These are phyloP conservation scores for Podaxis sp. DNA, from an alignment of 768 basidiomycete species.

Conservation along the genomic window DNA sequence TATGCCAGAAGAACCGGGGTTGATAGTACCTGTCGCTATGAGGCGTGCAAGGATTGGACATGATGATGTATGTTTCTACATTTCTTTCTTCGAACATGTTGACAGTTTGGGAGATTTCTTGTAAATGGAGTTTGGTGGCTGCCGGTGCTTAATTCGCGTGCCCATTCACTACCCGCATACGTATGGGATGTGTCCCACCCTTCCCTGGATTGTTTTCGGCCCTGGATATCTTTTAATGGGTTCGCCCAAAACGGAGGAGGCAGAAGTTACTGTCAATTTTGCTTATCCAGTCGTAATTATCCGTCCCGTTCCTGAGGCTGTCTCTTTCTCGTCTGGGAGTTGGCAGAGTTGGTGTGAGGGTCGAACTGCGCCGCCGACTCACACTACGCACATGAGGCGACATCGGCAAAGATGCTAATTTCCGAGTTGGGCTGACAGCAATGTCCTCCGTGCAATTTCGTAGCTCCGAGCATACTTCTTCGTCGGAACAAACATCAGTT, in stretches of 20 bases:
- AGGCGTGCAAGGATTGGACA: not conserved
- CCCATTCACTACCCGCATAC: no score
- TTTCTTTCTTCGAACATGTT: not conserved
- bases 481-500: not conserved
- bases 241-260: no score
- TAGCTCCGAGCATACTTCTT: not conserved
- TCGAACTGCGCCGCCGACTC: not conserved
- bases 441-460: not conserved
- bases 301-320: no score
- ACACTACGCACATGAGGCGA: not conserved
- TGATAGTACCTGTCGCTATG: not conserved
- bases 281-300: no score
- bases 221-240: no score
- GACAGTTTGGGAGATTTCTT: not conserved
- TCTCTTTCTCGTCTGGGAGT: no score
- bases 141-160: no score
- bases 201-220: no score
- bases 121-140: no score
- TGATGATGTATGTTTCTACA: not conserved
- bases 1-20: conserved; percentile 5
- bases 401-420: not conserved
- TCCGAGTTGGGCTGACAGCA: not conserved
- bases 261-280: no score
- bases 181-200: no score
- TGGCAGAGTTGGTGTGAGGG: not conserved